phyloP scores from a whole-genome alignment of 192 early-diverging fungal species.

The Bifiguratus adelaidae region DNA sequence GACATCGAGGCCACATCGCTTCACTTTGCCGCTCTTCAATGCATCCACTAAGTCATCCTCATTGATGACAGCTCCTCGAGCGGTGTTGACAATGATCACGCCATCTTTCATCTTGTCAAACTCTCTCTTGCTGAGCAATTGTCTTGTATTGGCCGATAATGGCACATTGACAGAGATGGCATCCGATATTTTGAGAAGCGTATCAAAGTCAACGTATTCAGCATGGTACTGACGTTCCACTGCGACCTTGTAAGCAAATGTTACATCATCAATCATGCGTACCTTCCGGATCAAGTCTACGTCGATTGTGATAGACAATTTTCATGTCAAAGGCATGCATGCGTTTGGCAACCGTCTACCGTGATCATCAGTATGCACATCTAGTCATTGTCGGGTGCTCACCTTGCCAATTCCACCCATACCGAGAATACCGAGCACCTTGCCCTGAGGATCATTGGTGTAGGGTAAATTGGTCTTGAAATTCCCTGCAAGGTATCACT shows the following conservation, averaged over 20 bases:
- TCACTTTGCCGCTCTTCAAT: conserved; percentile 23
- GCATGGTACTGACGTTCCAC: conserved; percentile 19
- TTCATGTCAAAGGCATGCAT: conserved; percentile 20
- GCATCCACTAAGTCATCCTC: conserved; percentile 18
- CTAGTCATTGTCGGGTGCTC: too few species aligned
- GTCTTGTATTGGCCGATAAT: conserved; percentile 6
- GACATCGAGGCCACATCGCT: background rate
- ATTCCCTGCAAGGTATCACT: too few species aligned
- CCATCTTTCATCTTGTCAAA: conserved; percentile 29
- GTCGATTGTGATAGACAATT: conserved; percentile 23
- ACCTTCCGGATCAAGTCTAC: conserved; percentile 16
- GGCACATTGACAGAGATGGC: conserved; percentile 19
- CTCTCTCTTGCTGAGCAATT: conserved; percentile 14
- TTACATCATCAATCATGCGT: background rate
- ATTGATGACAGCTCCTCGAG: conserved; percentile 18
- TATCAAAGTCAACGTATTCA: conserved; percentile 16
- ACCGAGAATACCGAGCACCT: conserved; percentile 15
- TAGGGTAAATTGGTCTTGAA: too few species aligned
- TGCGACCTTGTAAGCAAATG: background rate
- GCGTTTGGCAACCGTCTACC: conserved; percentile 22
- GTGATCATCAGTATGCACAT: too few species aligned
- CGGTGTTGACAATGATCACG: conserved; percentile 21
- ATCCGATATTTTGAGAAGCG: conserved; percentile 18
- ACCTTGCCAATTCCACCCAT: conserved; percentile 23
- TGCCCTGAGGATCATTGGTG: too few species aligned